Evolutionary conservation across 2,329 filamentous ascomycete species (phyloP).

Genomic region (Juglanconis sp.): DNA sequence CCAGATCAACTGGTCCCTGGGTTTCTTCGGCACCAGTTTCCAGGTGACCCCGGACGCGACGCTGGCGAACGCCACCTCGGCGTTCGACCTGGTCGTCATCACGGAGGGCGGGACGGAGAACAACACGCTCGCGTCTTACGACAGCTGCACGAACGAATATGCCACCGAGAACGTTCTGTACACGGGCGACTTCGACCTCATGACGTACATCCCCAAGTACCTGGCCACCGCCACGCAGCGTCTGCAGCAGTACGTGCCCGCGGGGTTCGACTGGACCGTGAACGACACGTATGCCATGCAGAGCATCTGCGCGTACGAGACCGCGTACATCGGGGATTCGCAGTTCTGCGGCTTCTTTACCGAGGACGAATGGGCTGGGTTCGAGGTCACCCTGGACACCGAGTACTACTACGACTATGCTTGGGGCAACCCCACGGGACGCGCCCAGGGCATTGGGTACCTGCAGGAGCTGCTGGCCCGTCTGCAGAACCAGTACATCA

Average conservation of each 20-base stretch:
- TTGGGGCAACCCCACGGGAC: slow-evolving; percentile 46
- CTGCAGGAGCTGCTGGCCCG: slow-evolving; percentile 49
- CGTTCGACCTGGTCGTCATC: slow-evolving; percentile 47
- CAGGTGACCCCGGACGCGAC: slow-evolving; percentile 32
- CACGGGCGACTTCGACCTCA: slow-evolving; percentile 38
- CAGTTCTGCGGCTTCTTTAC: slow-evolving; percentile 54
- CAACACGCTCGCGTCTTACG: slow-evolving; percentile 51
- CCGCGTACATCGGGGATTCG: slow-evolving; percentile 44
- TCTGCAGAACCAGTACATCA: slow-evolving; percentile 43
- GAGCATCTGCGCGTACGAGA: slow-evolving; percentile 54
- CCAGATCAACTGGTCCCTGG: slow-evolving; percentile 49
- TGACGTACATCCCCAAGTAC: slow-evolving; percentile 32
- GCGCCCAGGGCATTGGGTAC: slow-evolving; percentile 51
- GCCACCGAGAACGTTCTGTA: slow-evolving; percentile 27
- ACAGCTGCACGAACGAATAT: slow-evolving; percentile 43
- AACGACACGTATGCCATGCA: slow-evolving; percentile 51
- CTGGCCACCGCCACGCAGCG: slow-evolving; percentile 39
- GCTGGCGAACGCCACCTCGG: slow-evolving; percentile 36
- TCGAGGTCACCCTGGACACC: slow-evolving; percentile 50
- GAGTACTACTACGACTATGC: slow-evolving; percentile 47
- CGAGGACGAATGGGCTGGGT: slow-evolving; percentile 51
- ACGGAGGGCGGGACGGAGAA: slow-evolving; percentile 48
- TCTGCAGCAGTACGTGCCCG: slow-evolving; percentile 43
- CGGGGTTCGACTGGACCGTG: slow-evolving; percentile 44
- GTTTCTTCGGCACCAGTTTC: slow-evolving; percentile 49